These are phyloP conservation scores for Catunica adiposa DNA, from an alignment of 2,329 filamentous ascomycete species.

Conservation along the genomic window DNA sequence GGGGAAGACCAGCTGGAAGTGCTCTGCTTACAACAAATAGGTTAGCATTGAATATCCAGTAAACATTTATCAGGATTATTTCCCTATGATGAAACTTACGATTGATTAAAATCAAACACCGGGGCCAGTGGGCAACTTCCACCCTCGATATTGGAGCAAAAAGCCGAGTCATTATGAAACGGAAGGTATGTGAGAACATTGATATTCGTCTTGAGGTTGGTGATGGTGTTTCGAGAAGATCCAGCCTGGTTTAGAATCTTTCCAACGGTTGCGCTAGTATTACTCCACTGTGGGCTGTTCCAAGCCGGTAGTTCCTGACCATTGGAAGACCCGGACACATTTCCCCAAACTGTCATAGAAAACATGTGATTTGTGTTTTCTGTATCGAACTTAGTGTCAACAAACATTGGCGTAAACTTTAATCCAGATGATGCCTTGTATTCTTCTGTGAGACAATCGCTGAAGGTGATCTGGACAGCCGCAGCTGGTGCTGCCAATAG, in stretches of 20 bases:
- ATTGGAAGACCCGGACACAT: slow-evolving; percentile 58
- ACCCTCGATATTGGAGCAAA: slow-evolving; percentile 49
- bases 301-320: slow-evolving; percentile 43
- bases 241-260: slow-evolving; percentile 58
- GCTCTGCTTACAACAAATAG: slow-evolving; percentile 18
- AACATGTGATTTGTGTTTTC: slow-evolving; percentile 45
- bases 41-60: not conserved
- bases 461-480: slow-evolving; percentile 57
- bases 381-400: slow-evolving; percentile 59
- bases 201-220: slow-evolving; percentile 56
- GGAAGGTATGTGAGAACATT: slow-evolving; percentile 65
- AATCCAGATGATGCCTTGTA: slow-evolving; percentile 45
- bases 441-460: slow-evolving; percentile 61
- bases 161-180: slow-evolving; percentile 38
- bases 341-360: slow-evolving; percentile 71
- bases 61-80: not conserved
- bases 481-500: slow-evolving; percentile 27
- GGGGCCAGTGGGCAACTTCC: slow-evolving; percentile 60
- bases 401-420: slow-evolving; percentile 62
- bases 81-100: slow-evolving; percentile 21
- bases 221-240: slow-evolving; percentile 31
- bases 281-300: slow-evolving; percentile 42
- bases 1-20: slow-evolving; percentile 39
- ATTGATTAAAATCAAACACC: slow-evolving; percentile 37
- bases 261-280: slow-evolving; percentile 44